Percentiles rank a stretch among this genome's conserved stretches.
Conservation (phyloP, 306 rosid genomes). For the Nissolia schottii region DNA sequence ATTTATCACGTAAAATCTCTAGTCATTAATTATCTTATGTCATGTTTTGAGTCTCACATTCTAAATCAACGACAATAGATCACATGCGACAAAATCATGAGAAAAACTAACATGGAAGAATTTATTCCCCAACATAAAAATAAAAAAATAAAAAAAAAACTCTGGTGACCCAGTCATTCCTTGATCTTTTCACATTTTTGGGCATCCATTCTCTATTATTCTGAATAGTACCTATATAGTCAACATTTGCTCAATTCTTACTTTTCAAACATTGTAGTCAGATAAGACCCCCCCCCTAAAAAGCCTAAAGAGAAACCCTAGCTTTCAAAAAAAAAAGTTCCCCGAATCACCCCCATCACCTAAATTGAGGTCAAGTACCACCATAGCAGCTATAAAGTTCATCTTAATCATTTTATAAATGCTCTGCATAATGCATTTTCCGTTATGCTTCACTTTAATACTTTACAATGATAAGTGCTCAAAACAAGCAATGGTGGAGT, state of each 20-base stretch:
- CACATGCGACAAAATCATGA: too few species aligned
- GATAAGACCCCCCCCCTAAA: not conserved
- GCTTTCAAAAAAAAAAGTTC: not conserved
- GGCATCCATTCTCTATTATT: not conserved
- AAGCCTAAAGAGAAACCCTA: not conserved
- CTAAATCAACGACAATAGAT: too few species aligned
- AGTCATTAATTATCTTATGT: too few species aligned
- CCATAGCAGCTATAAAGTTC: not conserved
- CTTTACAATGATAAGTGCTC: constrained; percentile 10
- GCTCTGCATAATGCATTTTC: constrained; percentile 6
- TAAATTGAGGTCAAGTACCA: not conserved
- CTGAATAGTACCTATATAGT: not conserved
- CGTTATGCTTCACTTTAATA: constrained; percentile 13
- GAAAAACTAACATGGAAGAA: too few species aligned
- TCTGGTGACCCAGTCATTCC: not conserved
- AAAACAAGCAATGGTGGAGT: constrained; percentile 17
- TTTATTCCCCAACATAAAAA: too few species aligned
- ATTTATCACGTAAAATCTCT: too few species aligned
- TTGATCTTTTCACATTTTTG: constrained; percentile 15
- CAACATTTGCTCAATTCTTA: not conserved
- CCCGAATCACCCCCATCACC: not conserved
- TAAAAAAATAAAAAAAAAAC: too few species aligned
- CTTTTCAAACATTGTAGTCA: constrained; percentile 1
- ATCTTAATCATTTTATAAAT: not conserved
- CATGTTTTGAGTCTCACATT: too few species aligned